These are phyloP conservation scores for Panicum miliaceum DNA, from an alignment of 176 grass and related monocot species.

Conservation along the genomic window DNA sequence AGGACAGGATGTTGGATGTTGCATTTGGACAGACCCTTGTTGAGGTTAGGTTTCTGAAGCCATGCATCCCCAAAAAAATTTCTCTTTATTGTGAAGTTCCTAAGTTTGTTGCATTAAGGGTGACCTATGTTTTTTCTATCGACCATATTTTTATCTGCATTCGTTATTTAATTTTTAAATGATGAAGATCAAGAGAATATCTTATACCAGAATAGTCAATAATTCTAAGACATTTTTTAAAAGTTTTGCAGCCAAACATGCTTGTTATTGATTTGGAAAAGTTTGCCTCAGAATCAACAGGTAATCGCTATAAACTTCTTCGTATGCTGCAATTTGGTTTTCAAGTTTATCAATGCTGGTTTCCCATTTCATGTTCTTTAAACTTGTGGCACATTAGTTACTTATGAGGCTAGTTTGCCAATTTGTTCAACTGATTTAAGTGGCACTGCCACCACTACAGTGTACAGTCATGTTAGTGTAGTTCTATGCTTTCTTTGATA, in stretches of 20 bases:
- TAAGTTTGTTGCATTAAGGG: neutral
- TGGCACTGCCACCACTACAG: neutral
- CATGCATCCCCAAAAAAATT: constrained; percentile 27
- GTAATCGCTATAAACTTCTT: constrained; percentile 42
- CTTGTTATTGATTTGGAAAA: constrained; percentile 97
- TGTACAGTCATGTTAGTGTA: neutral
- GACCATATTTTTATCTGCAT: neutral
- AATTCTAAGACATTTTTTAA: neutral
- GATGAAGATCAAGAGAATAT: neutral
- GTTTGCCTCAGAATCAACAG: constrained; percentile 68
- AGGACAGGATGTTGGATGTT: constrained; percentile 93
- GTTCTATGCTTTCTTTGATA: neutral
- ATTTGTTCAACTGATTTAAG: neutral
- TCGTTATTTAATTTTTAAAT: neutral
- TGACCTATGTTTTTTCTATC: neutral
- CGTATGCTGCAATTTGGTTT: constrained; percentile 21
- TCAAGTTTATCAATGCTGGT: neutral
- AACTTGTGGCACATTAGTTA: neutral
- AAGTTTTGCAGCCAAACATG: constrained; percentile 84
- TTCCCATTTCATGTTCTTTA: neutral
- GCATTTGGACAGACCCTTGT: constrained; percentile 93
- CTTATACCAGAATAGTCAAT: constrained; percentile 15
- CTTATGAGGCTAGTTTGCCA: neutral
- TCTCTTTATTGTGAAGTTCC: constrained; percentile 1
- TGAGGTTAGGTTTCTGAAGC: constrained; percentile 66